Evolutionary conservation across 2,329 filamentous ascomycete species (phyloP).

Genomic region (Curvularia sp.): DNA sequence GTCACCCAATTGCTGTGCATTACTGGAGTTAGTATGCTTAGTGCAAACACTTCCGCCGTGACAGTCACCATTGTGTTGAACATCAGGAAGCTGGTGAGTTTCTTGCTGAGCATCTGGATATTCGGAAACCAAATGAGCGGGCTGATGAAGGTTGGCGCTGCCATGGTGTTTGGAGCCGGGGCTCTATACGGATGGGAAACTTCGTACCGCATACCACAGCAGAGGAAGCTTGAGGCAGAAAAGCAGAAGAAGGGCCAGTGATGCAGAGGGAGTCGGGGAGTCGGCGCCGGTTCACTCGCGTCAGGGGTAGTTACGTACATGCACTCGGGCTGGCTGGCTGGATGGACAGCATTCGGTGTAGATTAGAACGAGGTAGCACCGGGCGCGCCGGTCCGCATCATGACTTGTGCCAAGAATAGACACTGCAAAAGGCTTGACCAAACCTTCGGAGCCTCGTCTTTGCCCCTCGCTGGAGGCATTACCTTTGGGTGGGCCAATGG

Average conservation of each 20-base stretch:
- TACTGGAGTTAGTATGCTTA: constrained; percentile 92
- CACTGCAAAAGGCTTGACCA: constrained; percentile 2
- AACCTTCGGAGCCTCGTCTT: neutral
- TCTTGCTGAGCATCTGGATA: constrained; percentile 89
- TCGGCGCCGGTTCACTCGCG: neutral
- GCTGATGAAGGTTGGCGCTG: constrained; percentile 80
- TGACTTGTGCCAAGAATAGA: constrained; percentile 12
- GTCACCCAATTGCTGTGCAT: constrained; percentile 95
- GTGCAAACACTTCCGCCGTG: constrained; percentile 84
- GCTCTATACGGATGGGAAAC: constrained; percentile 85
- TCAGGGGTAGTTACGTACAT: neutral
- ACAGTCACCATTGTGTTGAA: constrained; percentile 98
- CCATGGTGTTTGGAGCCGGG: constrained; percentile 88
- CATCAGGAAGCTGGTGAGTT: constrained; percentile 89
- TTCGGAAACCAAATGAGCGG: constrained; percentile 84
- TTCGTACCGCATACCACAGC: constrained; percentile 54
- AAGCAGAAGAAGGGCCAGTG: constrained; percentile 39
- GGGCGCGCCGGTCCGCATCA: constrained; percentile 4
- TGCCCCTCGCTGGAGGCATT: constrained; percentile 14
- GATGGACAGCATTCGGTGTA: neutral
- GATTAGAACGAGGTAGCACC: constrained; percentile 1
- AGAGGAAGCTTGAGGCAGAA: constrained; percentile 39
- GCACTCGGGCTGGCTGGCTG: neutral
- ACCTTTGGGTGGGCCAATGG: constrained; percentile 18
- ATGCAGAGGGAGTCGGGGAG: constrained; percentile 1